Conservation (phyloP, 345 rosid genomes). For the Arabis hirsuta region DNA sequence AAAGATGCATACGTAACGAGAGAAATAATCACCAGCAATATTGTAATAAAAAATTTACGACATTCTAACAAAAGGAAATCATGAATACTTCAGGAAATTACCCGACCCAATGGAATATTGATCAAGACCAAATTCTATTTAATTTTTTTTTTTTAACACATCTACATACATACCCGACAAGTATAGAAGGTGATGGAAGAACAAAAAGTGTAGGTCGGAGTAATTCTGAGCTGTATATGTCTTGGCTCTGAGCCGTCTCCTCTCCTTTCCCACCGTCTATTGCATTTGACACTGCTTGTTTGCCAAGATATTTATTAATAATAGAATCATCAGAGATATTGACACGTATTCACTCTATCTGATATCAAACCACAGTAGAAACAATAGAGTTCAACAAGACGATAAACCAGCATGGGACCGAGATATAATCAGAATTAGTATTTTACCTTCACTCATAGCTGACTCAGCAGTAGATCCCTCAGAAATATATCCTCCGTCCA, state of each 20-base stretch:
- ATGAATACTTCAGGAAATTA: slow-evolving; percentile 21
- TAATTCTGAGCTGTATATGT: slow-evolving; percentile 64
- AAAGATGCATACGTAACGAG: slow-evolving; percentile 17
- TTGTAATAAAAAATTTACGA: slow-evolving; percentile 1
- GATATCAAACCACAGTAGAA: slow-evolving; percentile 16
- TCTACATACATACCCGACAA: slow-evolving; percentile 75
- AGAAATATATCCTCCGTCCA: slow-evolving; percentile 56
- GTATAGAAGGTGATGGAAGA: slow-evolving; percentile 93
- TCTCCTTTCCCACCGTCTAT: slow-evolving; percentile 73
- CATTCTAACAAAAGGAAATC: slow-evolving; percentile 11
- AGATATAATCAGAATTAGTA: slow-evolving; percentile 62
- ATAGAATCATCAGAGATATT: slow-evolving; percentile 8
- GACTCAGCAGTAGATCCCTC: slow-evolving; percentile 89
- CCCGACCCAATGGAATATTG: slow-evolving; percentile 14
- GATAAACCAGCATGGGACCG: slow-evolving; percentile 60
- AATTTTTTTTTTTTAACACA: slow-evolving; percentile 2
- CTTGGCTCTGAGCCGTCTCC: slow-evolving; percentile 73
- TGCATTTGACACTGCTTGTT: slow-evolving; percentile 46
- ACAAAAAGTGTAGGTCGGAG: slow-evolving; percentile 76
- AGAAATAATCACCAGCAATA: slow-evolving; percentile 22
- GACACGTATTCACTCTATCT: slow-evolving; percentile 10
- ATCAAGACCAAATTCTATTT: slow-evolving; percentile 12
- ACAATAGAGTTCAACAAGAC: slow-evolving; percentile 42
- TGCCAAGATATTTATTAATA: slow-evolving; percentile 19
- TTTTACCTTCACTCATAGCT: slow-evolving; percentile 68